Evolutionary conservation across 169 alveolate genomes (phyloP).

Genomic region (Plasmodium inui): DNA sequence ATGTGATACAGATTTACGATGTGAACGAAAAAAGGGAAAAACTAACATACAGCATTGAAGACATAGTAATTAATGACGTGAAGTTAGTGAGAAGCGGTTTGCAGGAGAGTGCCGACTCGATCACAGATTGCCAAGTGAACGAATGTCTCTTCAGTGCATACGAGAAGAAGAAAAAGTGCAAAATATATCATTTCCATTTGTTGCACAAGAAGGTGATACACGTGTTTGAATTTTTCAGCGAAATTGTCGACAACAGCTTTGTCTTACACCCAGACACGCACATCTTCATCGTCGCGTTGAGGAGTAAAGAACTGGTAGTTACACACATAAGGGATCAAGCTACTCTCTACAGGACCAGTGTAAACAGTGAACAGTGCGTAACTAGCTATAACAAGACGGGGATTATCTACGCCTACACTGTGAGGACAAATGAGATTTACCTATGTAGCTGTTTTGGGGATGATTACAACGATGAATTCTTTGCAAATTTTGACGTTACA

Average conservation of each 20-base stretch:
- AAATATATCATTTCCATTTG: conserved; percentile 51
- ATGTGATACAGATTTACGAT: conserved; percentile 44
- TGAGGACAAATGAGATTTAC: conserved; percentile 11
- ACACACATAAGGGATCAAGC: conserved; percentile 16
- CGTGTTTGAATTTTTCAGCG: conserved; percentile 24
- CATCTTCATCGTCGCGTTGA: conserved; percentile 37
- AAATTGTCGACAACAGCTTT: conserved; percentile 48
- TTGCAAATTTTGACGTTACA: conserved; percentile 61
- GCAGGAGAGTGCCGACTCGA: not conserved
- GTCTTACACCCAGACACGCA: conserved; percentile 65
- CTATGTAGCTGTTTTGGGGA: conserved; percentile 73
- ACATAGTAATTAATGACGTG: conserved; percentile 49
- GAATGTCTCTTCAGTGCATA: conserved; percentile 55
- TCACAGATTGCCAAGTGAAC: not conserved
- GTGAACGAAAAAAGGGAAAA: conserved; percentile 46
- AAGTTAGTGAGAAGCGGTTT: conserved; percentile 24
- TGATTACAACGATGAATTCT: conserved; percentile 67
- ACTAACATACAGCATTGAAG: conserved; percentile 38
- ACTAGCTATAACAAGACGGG: conserved; percentile 56
- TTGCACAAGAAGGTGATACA: conserved; percentile 45
- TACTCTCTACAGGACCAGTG: conserved; percentile 15
- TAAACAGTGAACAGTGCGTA: conserved; percentile 47
- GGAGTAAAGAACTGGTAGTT: conserved; percentile 31
- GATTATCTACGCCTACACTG: conserved; percentile 56
- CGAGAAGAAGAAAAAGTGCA: conserved; percentile 30